A percentile compares a stretch with the other conserved stretches of the same genome.
These are phyloP conservation scores for Syzygium jambos DNA, from an alignment of 345 rosid genomes.

Conservation along the genomic window DNA sequence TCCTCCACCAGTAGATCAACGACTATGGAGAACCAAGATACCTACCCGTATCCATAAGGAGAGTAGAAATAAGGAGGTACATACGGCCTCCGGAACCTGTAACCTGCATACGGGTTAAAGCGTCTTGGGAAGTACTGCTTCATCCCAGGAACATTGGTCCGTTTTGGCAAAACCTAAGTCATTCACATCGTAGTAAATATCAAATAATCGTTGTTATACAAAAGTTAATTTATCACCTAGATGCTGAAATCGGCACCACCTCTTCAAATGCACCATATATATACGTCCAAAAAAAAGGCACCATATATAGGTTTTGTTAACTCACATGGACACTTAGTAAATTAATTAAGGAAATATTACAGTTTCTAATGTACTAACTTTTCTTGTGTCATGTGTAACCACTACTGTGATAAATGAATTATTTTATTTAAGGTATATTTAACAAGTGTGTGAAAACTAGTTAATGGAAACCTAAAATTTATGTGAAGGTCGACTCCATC, in stretches of 20 bases:
- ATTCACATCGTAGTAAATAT: conserved; percentile 1
- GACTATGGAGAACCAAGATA: background rate
- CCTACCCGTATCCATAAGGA: conserved; percentile 91
- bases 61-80: conserved; percentile 69
- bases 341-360: background rate
- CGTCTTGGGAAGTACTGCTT: conserved; percentile 79
- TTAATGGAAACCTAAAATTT: background rate
- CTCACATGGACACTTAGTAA: background rate
- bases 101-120: conserved; percentile 65
- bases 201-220: background rate
- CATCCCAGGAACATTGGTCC: conserved; percentile 95
- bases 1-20: background rate
- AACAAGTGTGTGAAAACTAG: background rate
- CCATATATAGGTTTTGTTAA: too few relatives aligned
- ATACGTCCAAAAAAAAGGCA: background rate
- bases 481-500: background rate
- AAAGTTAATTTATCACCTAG: background rate
- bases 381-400: background rate
- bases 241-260: background rate
- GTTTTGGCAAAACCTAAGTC: conserved; percentile 59
- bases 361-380: background rate
- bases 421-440: background rate
- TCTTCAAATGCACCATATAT: background rate
- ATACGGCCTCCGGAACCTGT: conserved; percentile 65
- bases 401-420: background rate